Evolutionary conservation across 768 basidiomycete genomes (phyloP).

Genomic region (Pleurotus cornucopiae): DNA sequence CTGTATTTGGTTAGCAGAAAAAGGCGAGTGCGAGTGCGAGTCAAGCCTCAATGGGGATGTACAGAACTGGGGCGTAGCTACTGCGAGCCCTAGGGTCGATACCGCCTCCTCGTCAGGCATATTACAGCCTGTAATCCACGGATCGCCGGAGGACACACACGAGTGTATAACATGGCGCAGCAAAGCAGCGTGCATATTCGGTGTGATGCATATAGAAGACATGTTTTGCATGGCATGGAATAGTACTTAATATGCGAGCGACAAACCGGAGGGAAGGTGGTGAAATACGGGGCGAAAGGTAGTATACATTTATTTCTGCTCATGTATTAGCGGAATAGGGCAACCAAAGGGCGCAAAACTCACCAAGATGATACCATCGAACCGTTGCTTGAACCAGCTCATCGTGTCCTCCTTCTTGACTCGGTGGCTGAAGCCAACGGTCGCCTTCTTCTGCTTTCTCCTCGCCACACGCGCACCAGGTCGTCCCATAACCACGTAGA

Average conservation of each 20-base stretch:
- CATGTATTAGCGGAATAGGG: neutral
- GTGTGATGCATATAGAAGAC: slow-evolving; percentile 3
- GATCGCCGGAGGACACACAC: neutral
- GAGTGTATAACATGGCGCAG: neutral
- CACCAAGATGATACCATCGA: slow-evolving; percentile 96
- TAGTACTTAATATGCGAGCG: slow-evolving; percentile 9
- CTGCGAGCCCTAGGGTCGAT: no score
- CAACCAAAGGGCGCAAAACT: slow-evolving; percentile 21
- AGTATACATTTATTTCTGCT: slow-evolving; percentile 6
- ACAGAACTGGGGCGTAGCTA: no score
- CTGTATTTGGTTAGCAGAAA: no score
- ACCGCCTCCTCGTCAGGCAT: no score
- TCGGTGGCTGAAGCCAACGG: slow-evolving; percentile 83
- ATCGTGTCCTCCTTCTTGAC: slow-evolving; percentile 96
- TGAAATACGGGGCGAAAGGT: neutral
- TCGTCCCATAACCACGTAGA: slow-evolving; percentile 96
- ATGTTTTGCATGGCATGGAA: slow-evolving; percentile 6
- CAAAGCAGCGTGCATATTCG: slow-evolving; percentile 4
- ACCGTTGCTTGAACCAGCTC: slow-evolving; percentile 99
- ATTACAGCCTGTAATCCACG: no score
- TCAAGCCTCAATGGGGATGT: no score
- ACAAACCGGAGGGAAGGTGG: neutral
- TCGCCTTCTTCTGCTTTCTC: slow-evolving; percentile 84
- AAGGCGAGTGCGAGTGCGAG: no score
- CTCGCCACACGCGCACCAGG: slow-evolving; percentile 89